Evolutionary conservation across 176 grass and related monocot species (phyloP).

Genomic region (Oryza nivara): DNA sequence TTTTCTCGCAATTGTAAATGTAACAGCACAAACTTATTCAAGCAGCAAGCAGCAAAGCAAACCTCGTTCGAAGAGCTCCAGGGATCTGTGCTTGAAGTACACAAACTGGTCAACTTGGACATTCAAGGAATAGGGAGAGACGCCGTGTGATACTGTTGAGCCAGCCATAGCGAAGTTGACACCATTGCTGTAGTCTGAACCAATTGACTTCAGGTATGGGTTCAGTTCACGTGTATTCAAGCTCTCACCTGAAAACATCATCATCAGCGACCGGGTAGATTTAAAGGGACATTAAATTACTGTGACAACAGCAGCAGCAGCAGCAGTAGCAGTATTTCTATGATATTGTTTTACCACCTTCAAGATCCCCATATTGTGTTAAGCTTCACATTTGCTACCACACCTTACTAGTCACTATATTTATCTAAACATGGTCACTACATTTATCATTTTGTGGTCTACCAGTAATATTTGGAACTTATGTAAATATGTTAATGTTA

Average conservation of each 20-base stretch:
- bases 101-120: constrained; percentile 83
- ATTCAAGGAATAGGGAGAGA: constrained; percentile 57
- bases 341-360: too few species aligned
- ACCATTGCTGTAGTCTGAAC: constrained; percentile 83
- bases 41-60: not conserved
- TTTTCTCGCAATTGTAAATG: not conserved
- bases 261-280: not conserved
- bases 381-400: not conserved
- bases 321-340: not conserved
- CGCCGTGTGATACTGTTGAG: constrained; percentile 46
- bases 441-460: not conserved
- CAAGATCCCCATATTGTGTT: not conserved
- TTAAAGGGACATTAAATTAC: not conserved
- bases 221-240: constrained; percentile 65
- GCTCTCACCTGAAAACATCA: constrained; percentile 59
- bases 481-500: not conserved
- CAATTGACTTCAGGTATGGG: constrained; percentile 73
- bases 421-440: not conserved
- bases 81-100: constrained; percentile 74
- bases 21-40: too few species aligned
- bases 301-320: not conserved
- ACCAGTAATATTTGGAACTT: not conserved
- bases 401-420: not conserved
- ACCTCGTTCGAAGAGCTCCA: constrained; percentile 70
- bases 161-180: constrained; percentile 85